Conservation (phyloP, 1,284 basidiomycete species). For the Ganoderma lucidum region DNA sequence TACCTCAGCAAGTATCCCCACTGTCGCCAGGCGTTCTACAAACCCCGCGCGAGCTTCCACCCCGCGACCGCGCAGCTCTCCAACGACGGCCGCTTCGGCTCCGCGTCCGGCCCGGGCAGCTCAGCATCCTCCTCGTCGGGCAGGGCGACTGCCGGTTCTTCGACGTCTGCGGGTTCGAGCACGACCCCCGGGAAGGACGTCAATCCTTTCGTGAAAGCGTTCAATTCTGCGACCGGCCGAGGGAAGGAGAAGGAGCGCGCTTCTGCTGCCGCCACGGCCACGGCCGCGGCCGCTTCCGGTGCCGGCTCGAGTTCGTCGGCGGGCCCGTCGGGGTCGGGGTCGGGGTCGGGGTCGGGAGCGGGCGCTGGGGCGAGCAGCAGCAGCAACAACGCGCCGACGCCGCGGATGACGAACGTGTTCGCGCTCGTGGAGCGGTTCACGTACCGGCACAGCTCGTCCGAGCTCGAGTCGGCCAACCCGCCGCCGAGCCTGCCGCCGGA, state of each 20-base stretch:
- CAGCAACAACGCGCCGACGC: conserved; percentile 31
- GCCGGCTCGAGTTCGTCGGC: conserved; percentile 35
- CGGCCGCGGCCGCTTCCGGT: conserved; percentile 27
- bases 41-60: conserved; percentile 77
- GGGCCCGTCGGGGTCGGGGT: conserved; percentile 20
- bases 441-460: conserved; percentile 86
- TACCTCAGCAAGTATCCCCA: conserved; percentile 99
- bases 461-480: conserved; percentile 75
- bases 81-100: conserved; percentile 15
- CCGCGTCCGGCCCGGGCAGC: conserved; percentile 14
- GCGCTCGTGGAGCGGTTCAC: conserved; percentile 97
- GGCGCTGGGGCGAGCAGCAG: too few species aligned
- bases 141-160: conserved; percentile 5
- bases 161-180: conserved; percentile 2
- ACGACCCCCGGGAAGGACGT: conserved; percentile 35
- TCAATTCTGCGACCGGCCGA: conserved; percentile 42
- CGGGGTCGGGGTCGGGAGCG: conserved; percentile 6
- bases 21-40: conserved; percentile 96
- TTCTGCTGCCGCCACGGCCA: neutral
- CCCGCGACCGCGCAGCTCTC: conserved; percentile 62
- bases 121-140: conserved; percentile 12
- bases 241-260: conserved; percentile 45
- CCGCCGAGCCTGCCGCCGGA: conserved; percentile 84
- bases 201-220: conserved; percentile 43
- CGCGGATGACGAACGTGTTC: conserved; percentile 87